These are phyloP conservation scores for Nicotiana tabacum DNA, from an alignment of 257 asterid species.

Conservation along the genomic window DNA sequence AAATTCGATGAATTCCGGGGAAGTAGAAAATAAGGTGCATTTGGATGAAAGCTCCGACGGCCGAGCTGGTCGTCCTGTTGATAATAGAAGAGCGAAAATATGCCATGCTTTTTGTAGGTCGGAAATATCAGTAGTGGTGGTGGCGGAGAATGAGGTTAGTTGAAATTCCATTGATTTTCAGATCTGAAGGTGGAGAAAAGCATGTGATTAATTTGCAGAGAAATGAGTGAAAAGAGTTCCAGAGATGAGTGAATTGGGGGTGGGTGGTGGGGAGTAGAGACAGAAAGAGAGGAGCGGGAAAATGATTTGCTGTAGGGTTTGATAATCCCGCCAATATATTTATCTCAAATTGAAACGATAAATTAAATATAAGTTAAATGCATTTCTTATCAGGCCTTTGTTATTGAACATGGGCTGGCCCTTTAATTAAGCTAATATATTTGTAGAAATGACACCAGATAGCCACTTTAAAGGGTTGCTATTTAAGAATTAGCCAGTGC, in stretches of 20 bases:
- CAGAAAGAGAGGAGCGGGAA: conserved; percentile 27
- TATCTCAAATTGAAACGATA: not conserved
- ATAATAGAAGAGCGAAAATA: conserved; percentile 44
- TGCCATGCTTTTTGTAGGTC: conserved; percentile 54
- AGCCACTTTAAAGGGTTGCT: too few relatives aligned
- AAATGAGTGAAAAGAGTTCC: not conserved
- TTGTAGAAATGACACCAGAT: too few relatives aligned
- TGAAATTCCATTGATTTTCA: conserved; percentile 26
- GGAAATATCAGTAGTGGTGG: conserved; percentile 27
- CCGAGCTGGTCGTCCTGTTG: conserved; percentile 38
- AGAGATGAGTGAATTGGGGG: not conserved
- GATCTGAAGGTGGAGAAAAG: conserved; percentile 28
- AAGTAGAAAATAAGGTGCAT: conserved; percentile 22
- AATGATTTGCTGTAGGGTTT: conserved; percentile 16
- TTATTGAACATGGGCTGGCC: not conserved
- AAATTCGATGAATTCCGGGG: conserved; percentile 40
- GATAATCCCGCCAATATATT: conserved; percentile 30
- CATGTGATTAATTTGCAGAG: not conserved
- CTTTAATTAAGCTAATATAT: not conserved
- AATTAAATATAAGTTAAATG: not conserved
- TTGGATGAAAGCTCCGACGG: conserved; percentile 42
- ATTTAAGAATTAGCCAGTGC: too few relatives aligned
- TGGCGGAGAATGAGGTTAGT: conserved; percentile 14
- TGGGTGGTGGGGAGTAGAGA: not conserved
- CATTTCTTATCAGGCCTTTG: not conserved